A percentile compares a stretch with the other conserved stretches of the same genome.
Conservation (phyloP, 306 rosid genomes). For the Malus fusca region DNA sequence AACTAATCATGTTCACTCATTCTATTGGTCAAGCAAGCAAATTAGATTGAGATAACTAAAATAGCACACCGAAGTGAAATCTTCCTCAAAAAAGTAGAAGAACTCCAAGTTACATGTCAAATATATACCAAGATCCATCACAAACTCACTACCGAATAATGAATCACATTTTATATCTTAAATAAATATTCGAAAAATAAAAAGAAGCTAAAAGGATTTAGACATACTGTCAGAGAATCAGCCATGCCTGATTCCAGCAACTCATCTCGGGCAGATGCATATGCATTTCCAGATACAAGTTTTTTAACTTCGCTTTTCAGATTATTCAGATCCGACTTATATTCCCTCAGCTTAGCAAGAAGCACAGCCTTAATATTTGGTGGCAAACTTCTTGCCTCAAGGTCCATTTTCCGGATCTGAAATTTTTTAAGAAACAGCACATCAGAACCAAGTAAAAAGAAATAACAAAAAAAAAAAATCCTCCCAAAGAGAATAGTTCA, state of each 20-base stretch:
- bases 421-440: constrained; percentile 15
- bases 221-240: constrained; percentile 72
- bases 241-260: constrained; percentile 96
- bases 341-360: constrained; percentile 89
- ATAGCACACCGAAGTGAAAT: background rate
- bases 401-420: constrained; percentile 86
- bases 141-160: background rate
- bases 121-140: background rate
- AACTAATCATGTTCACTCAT: background rate
- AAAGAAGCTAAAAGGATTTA: background rate
- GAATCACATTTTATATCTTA: background rate
- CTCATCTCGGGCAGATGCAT: constrained; percentile 81
- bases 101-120: background rate
- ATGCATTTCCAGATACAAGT: constrained; percentile 55
- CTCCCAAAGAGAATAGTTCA: constrained; percentile 7
- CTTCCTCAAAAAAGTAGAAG: background rate
- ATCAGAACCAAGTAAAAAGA: constrained; percentile 3
- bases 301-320: constrained; percentile 78
- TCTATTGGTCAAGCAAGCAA: background rate
- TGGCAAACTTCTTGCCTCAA: constrained; percentile 92
- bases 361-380: constrained; percentile 71
- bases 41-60: background rate
- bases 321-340: constrained; percentile 88
- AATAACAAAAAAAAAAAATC: constrained; percentile 17
- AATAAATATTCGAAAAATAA: background rate